Base-by-base conservation (phyloP, 208 protist genomes). In the Leishmania aethiopica region DNA sequence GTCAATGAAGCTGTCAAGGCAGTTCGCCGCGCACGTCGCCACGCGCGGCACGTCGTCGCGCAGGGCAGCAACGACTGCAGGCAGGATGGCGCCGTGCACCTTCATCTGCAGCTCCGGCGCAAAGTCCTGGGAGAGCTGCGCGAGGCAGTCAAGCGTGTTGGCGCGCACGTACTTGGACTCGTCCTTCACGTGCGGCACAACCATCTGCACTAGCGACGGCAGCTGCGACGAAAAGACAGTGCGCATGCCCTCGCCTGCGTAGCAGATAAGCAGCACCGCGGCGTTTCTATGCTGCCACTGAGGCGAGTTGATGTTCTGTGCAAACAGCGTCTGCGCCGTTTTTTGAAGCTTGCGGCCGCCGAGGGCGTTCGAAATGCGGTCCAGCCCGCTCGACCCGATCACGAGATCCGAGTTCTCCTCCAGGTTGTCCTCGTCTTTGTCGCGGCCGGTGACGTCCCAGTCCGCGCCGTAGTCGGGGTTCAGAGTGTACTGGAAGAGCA, bases 401-500 rank as follows among this genome's bases (percentile, higher is more conserved):
- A 91, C 79, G 57, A 88, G 74, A 70, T 98, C 95, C 47, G 82
- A 84, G 67, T 90, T 86, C 10, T 94, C 90, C 70, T 94, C 91
- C 47, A 93, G 80, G 11, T 95, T 88, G 67, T 92, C 88, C 67
- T 91, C 89, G 51, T 98, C 93, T 13, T 86, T 84, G 60, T 90
- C 84, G 70, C 87, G 87, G 51, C 66, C 64, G 13, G 81, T 91
- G 64, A 60, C 83, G 77, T 95, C 95, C 94, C 95, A 98, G 75
- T 96, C 79, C 49, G 89, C 90, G 42, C 60, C 47, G 51, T 94
- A 89, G 15, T 84, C 88, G 60, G 92, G 91, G 69, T 93, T 90
- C 53, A 95, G 79, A 49, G 88, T 93, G 86, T 97, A 96, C 83
- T 97, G 82, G 83, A 96, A 97, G n/a, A 96, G 88, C 51, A 98